phyloP scores from a whole-genome alignment of 768 basidiomycete genomes.

The Mycena epipterygia region DNA sequence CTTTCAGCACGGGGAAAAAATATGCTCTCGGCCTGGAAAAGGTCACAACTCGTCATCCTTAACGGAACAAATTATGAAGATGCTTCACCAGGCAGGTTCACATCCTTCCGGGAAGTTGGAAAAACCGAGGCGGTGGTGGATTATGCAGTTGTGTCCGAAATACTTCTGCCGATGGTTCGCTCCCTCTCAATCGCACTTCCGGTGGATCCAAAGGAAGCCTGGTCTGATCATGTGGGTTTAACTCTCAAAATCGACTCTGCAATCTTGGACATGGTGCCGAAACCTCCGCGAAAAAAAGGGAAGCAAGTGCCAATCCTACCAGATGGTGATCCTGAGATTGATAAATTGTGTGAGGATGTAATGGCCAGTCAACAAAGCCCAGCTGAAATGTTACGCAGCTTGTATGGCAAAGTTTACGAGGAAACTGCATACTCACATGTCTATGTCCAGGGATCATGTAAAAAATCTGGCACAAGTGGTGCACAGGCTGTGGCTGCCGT shows the following conservation, averaged over 20 bases:
- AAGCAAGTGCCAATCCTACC: background rate
- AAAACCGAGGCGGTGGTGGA: slow-evolving; percentile 1
- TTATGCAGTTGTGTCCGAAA: slow-evolving; percentile 12
- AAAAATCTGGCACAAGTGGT: background rate
- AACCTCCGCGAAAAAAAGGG: background rate
- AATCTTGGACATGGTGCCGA: background rate
- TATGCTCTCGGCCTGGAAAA: slow-evolving; percentile 23
- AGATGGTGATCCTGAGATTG: background rate
- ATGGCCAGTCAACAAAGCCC: background rate
- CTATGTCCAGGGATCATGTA: background rate
- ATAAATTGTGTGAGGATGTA: background rate
- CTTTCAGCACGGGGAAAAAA: slow-evolving; percentile 2
- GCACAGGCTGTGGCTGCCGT: background rate
- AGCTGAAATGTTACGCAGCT: background rate
- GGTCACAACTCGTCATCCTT: slow-evolving; percentile 6
- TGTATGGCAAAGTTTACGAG: background rate
- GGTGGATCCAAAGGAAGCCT: background rate
- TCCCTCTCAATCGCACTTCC: background rate
- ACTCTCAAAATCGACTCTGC: background rate
- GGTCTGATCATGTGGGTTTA: slow-evolving; percentile 23
- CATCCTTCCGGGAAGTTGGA: slow-evolving; percentile 7
- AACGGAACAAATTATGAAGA: slow-evolving; percentile 9
- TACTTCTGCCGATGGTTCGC: background rate
- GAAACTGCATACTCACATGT: background rate
- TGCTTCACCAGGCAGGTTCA: background rate